Percentiles rank a stretch among this genome's conserved stretches.
phyloP scores from a whole-genome alignment of 805 yeast species.

The Metschnikowia bowlesiae region DNA sequence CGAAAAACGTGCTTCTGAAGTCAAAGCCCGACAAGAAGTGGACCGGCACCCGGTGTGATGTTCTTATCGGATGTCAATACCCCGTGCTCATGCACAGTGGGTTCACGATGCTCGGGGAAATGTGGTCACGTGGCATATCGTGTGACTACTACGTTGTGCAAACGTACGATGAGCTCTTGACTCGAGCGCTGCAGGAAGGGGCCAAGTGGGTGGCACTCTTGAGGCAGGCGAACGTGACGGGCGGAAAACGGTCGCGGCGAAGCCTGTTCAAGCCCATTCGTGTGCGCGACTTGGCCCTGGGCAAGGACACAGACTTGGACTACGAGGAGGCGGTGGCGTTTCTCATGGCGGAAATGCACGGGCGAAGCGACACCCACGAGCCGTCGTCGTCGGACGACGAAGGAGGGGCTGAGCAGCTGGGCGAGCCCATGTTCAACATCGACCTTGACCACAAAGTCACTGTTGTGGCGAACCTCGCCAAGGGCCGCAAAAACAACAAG shows the following conservation, averaged over 20 bases:
- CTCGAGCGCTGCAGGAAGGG: constrained; percentile 63
- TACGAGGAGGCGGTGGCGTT: constrained; percentile 53
- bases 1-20: constrained; percentile 22
- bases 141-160: constrained; percentile 53
- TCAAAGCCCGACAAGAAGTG: constrained; percentile 36
- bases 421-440: constrained; percentile 30
- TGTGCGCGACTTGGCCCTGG: constrained; percentile 57
- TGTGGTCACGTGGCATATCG: constrained; percentile 78
- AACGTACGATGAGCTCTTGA: constrained; percentile 57
- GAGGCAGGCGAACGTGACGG: constrained; percentile 53
- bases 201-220: constrained; percentile 74
- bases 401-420: constrained; percentile 6
- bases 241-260: constrained; percentile 31
- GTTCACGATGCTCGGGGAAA: constrained; percentile 51
- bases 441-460: constrained; percentile 51
- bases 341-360: constrained; percentile 24
- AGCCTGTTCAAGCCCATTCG: constrained; percentile 68
- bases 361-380: constrained; percentile 1
- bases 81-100: constrained; percentile 56
- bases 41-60: constrained; percentile 66
- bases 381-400: not conserved
- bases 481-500: constrained; percentile 71
- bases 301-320: constrained; percentile 69
- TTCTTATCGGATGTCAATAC: constrained; percentile 66
- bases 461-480: constrained; percentile 75